A percentile compares a stretch with the other conserved stretches of the same genome.
Conservation (phyloP, 352 stramenopile species). For the Phytophthora cactorum region DNA sequence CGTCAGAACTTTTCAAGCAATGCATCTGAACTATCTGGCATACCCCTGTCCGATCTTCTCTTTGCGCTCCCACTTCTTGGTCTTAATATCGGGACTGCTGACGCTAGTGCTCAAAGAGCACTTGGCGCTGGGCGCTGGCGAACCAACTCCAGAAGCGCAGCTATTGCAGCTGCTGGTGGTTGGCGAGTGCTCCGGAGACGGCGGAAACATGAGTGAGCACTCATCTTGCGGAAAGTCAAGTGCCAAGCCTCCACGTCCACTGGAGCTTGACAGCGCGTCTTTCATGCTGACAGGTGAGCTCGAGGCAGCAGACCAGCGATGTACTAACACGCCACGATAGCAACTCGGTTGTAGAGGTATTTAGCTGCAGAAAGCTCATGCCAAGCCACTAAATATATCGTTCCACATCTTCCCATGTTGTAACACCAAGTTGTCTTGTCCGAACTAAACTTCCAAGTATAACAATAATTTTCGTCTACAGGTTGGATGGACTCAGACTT, state of each 20-base stretch:
- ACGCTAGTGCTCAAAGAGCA: constrained; percentile 16
- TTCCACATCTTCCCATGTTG: constrained; percentile 14
- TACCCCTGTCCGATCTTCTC: constrained; percentile 86
- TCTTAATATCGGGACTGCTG: constrained; percentile 23
- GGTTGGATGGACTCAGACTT: constrained; percentile 12
- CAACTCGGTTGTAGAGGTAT: not conserved
- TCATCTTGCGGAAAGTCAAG: constrained; percentile 29
- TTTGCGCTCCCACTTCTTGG: constrained; percentile 62
- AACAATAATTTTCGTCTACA: constrained; percentile 30
- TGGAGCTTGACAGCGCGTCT: constrained; percentile 11
- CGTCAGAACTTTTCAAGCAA: constrained; percentile 1
- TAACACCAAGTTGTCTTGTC: constrained; percentile 2
- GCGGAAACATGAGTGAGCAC: constrained; percentile 34
- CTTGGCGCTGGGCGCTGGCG: constrained; percentile 24
- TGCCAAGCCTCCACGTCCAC: constrained; percentile 4
- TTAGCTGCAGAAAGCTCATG: not conserved
- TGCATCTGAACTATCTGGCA: not conserved
- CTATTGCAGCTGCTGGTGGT: constrained; percentile 33
- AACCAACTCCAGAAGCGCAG: constrained; percentile 27
- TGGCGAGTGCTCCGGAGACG: constrained; percentile 40
- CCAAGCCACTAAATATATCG: constrained; percentile 27
- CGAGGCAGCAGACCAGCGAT: constrained; percentile 10
- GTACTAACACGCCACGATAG: constrained; percentile 16
- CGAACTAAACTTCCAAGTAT: not conserved
- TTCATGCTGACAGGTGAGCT: constrained; percentile 31